Percentiles rank a stretch among this genome's conserved stretches.
Evolutionary conservation across 495 filamentous ascomycete genomes (phyloP).

Genomic region (Penicillium nucicola): DNA sequence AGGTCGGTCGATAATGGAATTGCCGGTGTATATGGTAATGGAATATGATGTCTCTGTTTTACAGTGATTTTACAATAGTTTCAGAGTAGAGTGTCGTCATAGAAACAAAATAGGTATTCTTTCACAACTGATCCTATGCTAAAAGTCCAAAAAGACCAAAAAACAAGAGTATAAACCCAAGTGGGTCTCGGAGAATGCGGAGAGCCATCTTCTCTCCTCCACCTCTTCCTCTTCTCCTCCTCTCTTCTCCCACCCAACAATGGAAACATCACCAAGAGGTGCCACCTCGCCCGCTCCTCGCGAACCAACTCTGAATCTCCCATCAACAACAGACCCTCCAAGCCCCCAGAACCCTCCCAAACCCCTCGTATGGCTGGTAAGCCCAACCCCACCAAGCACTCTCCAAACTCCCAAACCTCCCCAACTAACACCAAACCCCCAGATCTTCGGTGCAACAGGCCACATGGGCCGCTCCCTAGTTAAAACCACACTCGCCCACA

Average conservation of each 20-base stretch:
- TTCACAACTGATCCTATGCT: too few species aligned
- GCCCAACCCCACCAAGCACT: slow-evolving; percentile 17
- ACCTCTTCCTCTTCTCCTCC: not conserved
- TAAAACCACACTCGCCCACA: slow-evolving; percentile 71
- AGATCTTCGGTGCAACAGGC: slow-evolving; percentile 93
- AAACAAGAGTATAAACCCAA: too few species aligned
- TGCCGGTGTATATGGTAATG: slow-evolving; percentile 2
- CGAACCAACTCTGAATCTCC: slow-evolving; percentile 55
- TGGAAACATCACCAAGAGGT: slow-evolving; percentile 35
- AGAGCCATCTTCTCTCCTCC: not conserved
- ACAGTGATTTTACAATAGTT: too few species aligned
- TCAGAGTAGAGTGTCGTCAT: too few species aligned
- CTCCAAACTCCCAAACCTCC: not conserved
- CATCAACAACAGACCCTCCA: slow-evolving; percentile 76
- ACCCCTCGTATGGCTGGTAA: slow-evolving; percentile 79
- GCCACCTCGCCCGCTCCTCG: slow-evolving; percentile 27
- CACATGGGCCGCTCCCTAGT: slow-evolving; percentile 93
- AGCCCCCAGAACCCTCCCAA: slow-evolving; percentile 67
- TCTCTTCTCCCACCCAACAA: slow-evolving; percentile 5
- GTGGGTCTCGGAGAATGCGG: not conserved
- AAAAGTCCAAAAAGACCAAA: too few species aligned
- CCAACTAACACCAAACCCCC: slow-evolving; percentile 2
- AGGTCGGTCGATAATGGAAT: slow-evolving; percentile 41
- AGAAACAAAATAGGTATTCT: too few species aligned
- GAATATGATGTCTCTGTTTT: not conserved